phyloP scores from a whole-genome alignment of 352 stramenopile genomes.

The Pythium periplocum region DNA sequence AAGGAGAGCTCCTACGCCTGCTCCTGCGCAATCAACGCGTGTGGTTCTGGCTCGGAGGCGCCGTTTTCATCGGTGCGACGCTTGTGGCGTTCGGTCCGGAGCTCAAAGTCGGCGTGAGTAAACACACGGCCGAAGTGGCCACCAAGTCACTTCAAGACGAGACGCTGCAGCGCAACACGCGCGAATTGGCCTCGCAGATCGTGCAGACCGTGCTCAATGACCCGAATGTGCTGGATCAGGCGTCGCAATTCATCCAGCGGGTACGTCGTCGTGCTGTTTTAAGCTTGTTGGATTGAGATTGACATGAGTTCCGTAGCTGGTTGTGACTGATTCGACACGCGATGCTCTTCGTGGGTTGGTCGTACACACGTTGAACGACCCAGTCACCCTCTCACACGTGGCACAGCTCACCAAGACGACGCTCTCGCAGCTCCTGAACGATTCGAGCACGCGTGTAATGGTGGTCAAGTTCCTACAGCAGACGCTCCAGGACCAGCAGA shows the following conservation, averaged over 20 bases:
- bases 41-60: slow-evolving; percentile 48
- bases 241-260: slow-evolving; percentile 64
- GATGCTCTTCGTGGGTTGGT: slow-evolving; percentile 44
- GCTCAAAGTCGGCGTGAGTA: slow-evolving; percentile 74
- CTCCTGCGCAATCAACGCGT: slow-evolving; percentile 42
- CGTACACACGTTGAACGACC: slow-evolving; percentile 58
- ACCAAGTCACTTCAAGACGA: slow-evolving; percentile 81
- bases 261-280: slow-evolving; percentile 22
- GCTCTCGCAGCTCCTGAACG: slow-evolving; percentile 38
- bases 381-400: slow-evolving; percentile 45
- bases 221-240: slow-evolving; percentile 77
- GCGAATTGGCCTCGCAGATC: slow-evolving; percentile 77
- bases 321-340: slow-evolving; percentile 60
- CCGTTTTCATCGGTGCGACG: slow-evolving; percentile 32
- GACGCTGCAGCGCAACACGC: slow-evolving; percentile 65
- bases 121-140: slow-evolving; percentile 78
- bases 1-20: slow-evolving; percentile 28
- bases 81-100: slow-evolving; percentile 73
- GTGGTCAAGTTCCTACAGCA: slow-evolving; percentile 50
- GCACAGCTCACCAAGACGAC: slow-evolving; percentile 44
- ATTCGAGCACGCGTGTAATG: slow-evolving; percentile 46
- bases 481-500: slow-evolving; percentile 39
- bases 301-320: slow-evolving; percentile 30
- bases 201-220: slow-evolving; percentile 85
- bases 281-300: too few species aligned